phyloP scores from a whole-genome alignment of 257 asterid species.

The Apocynum venetum region DNA sequence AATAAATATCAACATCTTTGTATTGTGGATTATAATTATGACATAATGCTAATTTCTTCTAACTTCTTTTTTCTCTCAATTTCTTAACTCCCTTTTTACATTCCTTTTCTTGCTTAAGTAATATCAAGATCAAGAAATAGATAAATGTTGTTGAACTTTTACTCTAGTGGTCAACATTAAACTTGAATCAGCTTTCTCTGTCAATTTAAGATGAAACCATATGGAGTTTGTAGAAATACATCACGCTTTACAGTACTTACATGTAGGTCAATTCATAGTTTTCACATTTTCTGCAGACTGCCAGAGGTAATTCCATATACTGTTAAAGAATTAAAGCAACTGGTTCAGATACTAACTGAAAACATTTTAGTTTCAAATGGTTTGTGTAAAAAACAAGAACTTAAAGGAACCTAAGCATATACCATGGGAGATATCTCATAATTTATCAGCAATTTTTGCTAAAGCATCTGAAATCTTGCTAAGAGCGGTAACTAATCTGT shows the following conservation, averaged over 20 bases:
- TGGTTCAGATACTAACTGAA: neutral
- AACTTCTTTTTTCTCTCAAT: neutral
- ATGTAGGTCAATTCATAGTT: neutral
- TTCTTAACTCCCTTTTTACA: neutral
- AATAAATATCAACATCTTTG: neutral
- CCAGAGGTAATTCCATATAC: neutral
- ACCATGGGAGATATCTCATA: constrained; percentile 10
- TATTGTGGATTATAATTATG: constrained; percentile 2
- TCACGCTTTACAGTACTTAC: neutral
- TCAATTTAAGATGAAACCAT: neutral
- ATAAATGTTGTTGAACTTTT: neutral
- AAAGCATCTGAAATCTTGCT: constrained; percentile 51
- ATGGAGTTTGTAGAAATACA: neutral
- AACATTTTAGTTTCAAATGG: neutral
- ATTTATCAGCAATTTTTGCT: constrained; percentile 48
- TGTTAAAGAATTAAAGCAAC: neutral
- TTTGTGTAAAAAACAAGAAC: neutral
- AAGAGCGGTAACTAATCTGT: constrained; percentile 41
- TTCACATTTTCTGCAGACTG: neutral
- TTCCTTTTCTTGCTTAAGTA: neutral
- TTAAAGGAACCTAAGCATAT: neutral
- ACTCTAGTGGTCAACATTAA: neutral
- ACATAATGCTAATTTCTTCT: neutral
- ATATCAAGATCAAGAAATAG: neutral
- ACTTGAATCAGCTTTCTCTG: neutral